Evolutionary conservation across 345 rosid species (phyloP), one percentile per base, ranked within the genome.

Genomic region (Gossypium bickii): DNA sequence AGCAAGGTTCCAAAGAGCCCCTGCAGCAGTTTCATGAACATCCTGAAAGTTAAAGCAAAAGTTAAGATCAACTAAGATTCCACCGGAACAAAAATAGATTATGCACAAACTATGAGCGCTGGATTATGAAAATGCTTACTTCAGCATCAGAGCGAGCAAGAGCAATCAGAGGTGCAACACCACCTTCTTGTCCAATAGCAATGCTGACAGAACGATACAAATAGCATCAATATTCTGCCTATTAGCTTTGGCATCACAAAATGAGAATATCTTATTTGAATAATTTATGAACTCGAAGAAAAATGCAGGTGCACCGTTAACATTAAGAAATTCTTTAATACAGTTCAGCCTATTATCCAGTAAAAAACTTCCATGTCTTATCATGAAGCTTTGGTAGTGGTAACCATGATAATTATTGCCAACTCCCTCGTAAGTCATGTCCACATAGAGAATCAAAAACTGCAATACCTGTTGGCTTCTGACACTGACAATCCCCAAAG

Each of bases 401-500:
- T 43, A 67, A 15, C 22, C 52, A 66, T 13, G 38, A 47, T 22
- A 55, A 67, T 34, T 34, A 34, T 34, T 34, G 41, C 41, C 7
- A 34, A 34, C 41, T 34, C 7, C 41, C 7, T 34, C 1, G 7
- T 1, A 34, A 34, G 41, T 5, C 1, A 1, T 9, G 47, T 45
- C 52, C 18, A 12, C 38, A 7, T 22, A 15, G 7, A 59, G 5
- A 13, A 2, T 44, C 70, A 55, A 66, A 74, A 55, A 29, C 44
- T 56, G 29, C 67, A 76, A n/a, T 76, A 94, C 98, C 98, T 91
- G 77, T 93, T 93, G 78, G 93, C 89, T 88, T 93, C 98, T 34
- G 98, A 93, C 48, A 93, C 98, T 2, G 98, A 93, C 79, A 93
- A 85, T 77, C 98, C 98, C 98, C 97, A 91, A 18, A 93, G 92